These are phyloP conservation scores for Hypoxylon fragiforme DNA, from an alignment of 495 filamentous ascomycete genomes.

Conservation along the genomic window DNA sequence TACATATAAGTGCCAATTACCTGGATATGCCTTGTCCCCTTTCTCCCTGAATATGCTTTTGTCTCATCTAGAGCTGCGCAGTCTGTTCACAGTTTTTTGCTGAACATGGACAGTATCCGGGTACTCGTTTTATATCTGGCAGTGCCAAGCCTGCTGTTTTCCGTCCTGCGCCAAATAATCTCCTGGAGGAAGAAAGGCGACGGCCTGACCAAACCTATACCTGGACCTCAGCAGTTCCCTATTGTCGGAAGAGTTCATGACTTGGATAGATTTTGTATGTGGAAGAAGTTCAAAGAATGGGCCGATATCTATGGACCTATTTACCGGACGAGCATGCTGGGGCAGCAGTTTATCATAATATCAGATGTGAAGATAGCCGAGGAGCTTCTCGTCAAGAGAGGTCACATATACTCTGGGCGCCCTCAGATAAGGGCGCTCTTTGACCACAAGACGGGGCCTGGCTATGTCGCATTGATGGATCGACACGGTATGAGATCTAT, in stretches of 20 bases:
- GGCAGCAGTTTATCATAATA: constrained; percentile 55
- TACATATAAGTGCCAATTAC: background rate
- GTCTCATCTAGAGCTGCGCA: background rate
- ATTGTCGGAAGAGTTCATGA: constrained; percentile 56
- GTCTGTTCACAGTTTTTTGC: background rate
- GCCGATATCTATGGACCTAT: constrained; percentile 58
- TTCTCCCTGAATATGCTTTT: background rate
- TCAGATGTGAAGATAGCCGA: constrained; percentile 60
- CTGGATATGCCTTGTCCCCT: background rate
- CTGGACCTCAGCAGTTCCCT: constrained; percentile 51
- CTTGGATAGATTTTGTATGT: constrained; percentile 51
- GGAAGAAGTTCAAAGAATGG: constrained; percentile 63
- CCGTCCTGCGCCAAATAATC: constrained; percentile 43
- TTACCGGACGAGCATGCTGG: constrained; percentile 54
- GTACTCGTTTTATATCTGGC: constrained; percentile 49
- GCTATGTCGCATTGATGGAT: constrained; percentile 54
- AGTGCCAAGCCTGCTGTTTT: constrained; percentile 49
- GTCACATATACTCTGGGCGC: constrained; percentile 56
- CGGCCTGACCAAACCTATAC: constrained; percentile 36
- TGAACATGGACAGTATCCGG: constrained; percentile 36
- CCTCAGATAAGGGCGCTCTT: constrained; percentile 54
- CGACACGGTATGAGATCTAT: constrained; percentile 42
- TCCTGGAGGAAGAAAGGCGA: constrained; percentile 40
- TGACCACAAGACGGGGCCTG: constrained; percentile 51
- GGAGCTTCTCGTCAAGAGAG: constrained; percentile 58